Evolutionary conservation across 495 filamentous ascomycete species (phyloP).

Genomic region (Cercophora scortea): DNA sequence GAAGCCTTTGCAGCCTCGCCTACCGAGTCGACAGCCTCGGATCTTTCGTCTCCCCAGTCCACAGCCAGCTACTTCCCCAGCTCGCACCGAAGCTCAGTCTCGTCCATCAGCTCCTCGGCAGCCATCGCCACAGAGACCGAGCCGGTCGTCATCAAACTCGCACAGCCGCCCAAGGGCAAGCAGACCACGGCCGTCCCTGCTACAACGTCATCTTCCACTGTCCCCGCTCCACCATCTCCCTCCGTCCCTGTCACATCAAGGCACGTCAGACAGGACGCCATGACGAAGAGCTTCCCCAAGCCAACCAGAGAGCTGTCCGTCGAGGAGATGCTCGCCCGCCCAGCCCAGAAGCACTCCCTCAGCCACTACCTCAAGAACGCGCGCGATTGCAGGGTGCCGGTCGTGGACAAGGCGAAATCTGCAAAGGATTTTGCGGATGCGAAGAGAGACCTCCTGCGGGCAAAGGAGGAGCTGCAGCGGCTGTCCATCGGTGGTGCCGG

Average conservation of each 20-base stretch:
- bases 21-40: no score
- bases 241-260: constrained; percentile 4
- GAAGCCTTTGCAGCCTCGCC: background rate
- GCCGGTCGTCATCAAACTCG: background rate
- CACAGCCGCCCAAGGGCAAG: background rate
- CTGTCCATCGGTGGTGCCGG: no score
- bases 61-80: constrained; percentile 1
- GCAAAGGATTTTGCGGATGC: constrained; percentile 26
- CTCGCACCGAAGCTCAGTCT: constrained; percentile 10
- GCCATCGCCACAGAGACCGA: background rate
- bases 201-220: background rate
- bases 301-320: constrained; percentile 27
- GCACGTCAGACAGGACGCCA: constrained; percentile 10
- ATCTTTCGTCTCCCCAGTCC: background rate
- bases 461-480: constrained; percentile 10
- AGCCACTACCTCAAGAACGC: constrained; percentile 31
- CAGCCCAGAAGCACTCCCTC: constrained; percentile 28
- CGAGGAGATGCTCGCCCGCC: constrained; percentile 30
- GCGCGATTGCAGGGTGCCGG: constrained; percentile 2
- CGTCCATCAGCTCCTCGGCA: constrained; percentile 6
- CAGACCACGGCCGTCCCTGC: constrained; percentile 5
- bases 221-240: constrained; percentile 2
- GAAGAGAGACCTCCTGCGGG: constrained; percentile 28
- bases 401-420: constrained; percentile 13
- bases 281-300: constrained; percentile 24